These are phyloP conservation scores for Lipomyces mesembrius DNA, from an alignment of 805 yeast species.

Conservation along the genomic window DNA sequence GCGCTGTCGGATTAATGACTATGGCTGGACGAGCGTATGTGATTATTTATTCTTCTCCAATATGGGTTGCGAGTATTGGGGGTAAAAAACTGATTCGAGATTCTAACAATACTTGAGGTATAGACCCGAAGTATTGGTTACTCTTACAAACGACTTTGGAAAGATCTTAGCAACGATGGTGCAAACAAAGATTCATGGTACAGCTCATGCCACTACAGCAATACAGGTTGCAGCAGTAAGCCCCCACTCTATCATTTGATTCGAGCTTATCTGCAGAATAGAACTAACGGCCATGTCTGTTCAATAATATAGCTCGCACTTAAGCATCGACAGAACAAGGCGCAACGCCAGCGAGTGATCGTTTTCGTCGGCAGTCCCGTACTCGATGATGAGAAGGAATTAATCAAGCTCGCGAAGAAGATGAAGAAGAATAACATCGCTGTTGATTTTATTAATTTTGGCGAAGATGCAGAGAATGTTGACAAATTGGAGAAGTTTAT, in stretches of 20 bases:
- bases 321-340: slow-evolving; percentile 93
- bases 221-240: slow-evolving; percentile 81
- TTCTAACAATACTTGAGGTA: slow-evolving; percentile 30
- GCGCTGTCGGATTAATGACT: slow-evolving; percentile 87
- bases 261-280: not conserved
- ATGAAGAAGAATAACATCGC: slow-evolving; percentile 93
- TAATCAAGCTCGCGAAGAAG: slow-evolving; percentile 84
- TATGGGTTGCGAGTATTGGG: too few relatives aligned
- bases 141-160: slow-evolving; percentile 86
- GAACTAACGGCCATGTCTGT: not conserved
- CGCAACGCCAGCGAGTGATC: slow-evolving; percentile 86
- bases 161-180: slow-evolving; percentile 83
- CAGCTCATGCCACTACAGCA: slow-evolving; percentile 72
- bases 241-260: not conserved
- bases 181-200: slow-evolving; percentile 71
- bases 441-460: slow-evolving; percentile 87
- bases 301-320: slow-evolving; percentile 60
- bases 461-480: slow-evolving; percentile 81
- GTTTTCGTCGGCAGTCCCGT: slow-evolving; percentile 90
- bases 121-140: slow-evolving; percentile 84
- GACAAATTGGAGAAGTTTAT: slow-evolving; percentile 79
- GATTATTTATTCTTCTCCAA: not conserved
- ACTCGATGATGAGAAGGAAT: slow-evolving; percentile 65
- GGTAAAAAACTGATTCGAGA: not conserved
- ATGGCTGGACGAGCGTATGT: slow-evolving; percentile 67